Base-by-base conservation (phyloP, 106 monocot genomes). In the Xerophyta viscosa region DNA sequence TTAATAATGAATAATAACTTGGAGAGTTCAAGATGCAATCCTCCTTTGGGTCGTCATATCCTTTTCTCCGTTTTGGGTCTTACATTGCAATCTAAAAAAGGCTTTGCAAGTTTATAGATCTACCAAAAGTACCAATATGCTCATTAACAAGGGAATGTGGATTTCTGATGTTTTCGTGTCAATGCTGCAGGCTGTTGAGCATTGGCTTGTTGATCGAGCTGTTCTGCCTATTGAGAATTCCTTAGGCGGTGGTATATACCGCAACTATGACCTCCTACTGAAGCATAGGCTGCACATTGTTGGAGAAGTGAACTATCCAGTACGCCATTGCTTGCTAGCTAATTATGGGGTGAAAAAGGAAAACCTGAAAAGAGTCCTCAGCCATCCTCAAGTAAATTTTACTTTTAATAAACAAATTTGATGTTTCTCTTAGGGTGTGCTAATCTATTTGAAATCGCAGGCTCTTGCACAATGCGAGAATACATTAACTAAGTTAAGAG, bases 151-250 rank as follows among this genome's bases (percentile, higher is more conserved):
- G n/a, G 33, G 33, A 33, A 33, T 33, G 10, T 5, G 33, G 33
- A 33, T 6, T 6, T 33, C 33, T 33, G 5, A 33, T 33, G 33
- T 10, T 5, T 10, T 33, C 33, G 5, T 33, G n/a, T n/a, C 10
- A 33, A 6, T 33, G 5, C 33, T 58, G 57, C 72, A 96, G 96
- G 85, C 89, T 68, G 89, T 85, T 56, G 96, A 96, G 46, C 49
- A 70, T 20, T 81, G 81, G 77, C 60, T 73, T 60, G 96, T 77
- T 70, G 96, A 96, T 69, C 72, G 89, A 20, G 89, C 96, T 22
- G 96, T 96, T 63, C 61, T 96, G 42, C 96, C 96, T 6, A 82
- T 89, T 73, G 96, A 96, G 64, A 96, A 96, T 48, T 96, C 96
- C 33, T 45, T 96, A 57, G 89, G 84, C 37, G 96, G 96, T 31